Percentiles rank a stretch among this genome's conserved stretches.
Conservation (phyloP, 345 rosid species). For the Eucalyptus cloeziana region DNA sequence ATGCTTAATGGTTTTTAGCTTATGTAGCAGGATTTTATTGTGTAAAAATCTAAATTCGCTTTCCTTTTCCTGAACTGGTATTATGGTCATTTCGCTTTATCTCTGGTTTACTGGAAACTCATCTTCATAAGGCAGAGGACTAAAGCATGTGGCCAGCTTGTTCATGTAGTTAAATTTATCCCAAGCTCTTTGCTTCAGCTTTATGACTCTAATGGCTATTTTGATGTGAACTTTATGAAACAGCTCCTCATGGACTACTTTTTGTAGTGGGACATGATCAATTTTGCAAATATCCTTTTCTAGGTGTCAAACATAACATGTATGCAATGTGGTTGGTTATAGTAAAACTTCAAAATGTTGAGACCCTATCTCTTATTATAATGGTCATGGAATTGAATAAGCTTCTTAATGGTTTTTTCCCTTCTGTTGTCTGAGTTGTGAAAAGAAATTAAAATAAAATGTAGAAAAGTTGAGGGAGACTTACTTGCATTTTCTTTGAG, state of each 20-base stretch:
- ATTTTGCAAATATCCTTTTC: not conserved
- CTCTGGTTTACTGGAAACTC: not conserved
- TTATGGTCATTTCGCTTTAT: not conserved
- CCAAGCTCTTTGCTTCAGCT: not conserved
- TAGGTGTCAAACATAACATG: not conserved
- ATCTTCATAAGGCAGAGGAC: not conserved
- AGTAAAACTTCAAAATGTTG: not conserved
- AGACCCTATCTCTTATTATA: not conserved
- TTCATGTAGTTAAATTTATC: not conserved
- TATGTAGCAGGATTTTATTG: not conserved
- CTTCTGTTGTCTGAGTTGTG: not conserved
- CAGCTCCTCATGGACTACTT: not conserved
- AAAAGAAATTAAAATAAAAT: not conserved
- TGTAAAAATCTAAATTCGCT: not conserved
- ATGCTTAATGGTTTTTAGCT: not conserved
- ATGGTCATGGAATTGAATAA: not conserved
- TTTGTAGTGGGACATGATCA: not conserved
- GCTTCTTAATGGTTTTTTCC: not conserved
- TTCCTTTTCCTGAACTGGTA: not conserved
- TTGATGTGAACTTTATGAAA: not conserved
- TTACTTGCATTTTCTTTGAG: not conserved
- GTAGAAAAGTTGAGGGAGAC: not conserved
- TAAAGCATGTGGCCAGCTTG: not conserved
- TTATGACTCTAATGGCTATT: not conserved
- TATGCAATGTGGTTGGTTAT: not conserved